Base-by-base conservation (phyloP, 2,329 filamentous ascomycete species). In the Ceratocystis cacaofunesta region DNA sequence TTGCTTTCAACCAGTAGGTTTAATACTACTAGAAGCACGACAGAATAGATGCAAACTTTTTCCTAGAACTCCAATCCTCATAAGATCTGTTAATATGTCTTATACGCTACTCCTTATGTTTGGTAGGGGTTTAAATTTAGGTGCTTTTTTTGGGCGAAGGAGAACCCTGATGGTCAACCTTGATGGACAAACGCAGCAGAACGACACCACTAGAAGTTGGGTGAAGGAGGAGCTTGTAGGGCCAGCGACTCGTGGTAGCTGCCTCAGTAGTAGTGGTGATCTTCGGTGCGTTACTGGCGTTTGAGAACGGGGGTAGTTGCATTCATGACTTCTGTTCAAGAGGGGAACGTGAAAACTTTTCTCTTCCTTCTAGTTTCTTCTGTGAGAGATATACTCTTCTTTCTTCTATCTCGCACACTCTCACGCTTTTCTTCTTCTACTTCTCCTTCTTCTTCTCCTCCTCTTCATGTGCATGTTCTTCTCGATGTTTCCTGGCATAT, bases 131-230 rank as follows among this genome's bases (percentile, higher is more conserved):
- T 30, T 30, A 58, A 32, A 58, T 58, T 58, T 58, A 36, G 25
- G 17, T 32, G 15, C 17, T 43, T 52, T 61, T 61, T 17, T 19
- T 15, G 19, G 22, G 48, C 5, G 48, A n/a, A 19, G n/a, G 41
- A 43, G 63, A 65, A 67, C 66, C 66, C 64, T 67, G 66, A 67
- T 67, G 66, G 66, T n/a, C 63, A 67, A 67, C 66, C 66, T 67
- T 67, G 66, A 67, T 67, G 66, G 66, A 17, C 66, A 50, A 63
- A 58, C 55, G 55, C 55, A 58, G 55, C 55, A 17, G 36, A 58
- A 17, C 25, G n/a, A 15, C 28, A n/a, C 8, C 55, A 30, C 15
- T 15, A 15, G 28, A 28, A 30, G 28, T 5, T 36, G 55, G 17
- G 17, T 8, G 30, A 58, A 36, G 28, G 5, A 25, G 10, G 48